These are phyloP conservation scores for Nannochloropsis salina DNA, from an alignment of 108 stramenopile species.

Conservation along the genomic window DNA sequence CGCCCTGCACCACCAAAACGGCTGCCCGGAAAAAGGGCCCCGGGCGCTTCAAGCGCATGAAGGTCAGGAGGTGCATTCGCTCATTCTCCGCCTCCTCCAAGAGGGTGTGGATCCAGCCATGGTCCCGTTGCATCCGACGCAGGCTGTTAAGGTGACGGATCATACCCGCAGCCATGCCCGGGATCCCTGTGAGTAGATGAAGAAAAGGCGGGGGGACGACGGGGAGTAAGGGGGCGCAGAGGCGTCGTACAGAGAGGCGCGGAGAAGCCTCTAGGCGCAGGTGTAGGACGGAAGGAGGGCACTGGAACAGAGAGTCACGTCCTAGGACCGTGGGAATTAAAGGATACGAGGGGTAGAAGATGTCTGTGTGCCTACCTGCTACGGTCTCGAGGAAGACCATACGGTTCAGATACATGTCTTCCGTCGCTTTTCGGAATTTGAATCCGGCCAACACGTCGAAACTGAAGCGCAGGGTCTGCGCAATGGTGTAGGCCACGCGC, in stretches of 20 bases:
- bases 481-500: conserved; percentile 25
- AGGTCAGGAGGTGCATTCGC: conserved; percentile 89
- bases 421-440: conserved; percentile 37
- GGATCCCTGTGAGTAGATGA: conserved; percentile 24
- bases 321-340: too few species aligned
- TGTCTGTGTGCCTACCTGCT: conserved; percentile 22
- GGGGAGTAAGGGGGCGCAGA: not conserved
- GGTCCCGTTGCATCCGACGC: conserved; percentile 73
- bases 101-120: conserved; percentile 86
- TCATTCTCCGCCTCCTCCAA: conserved; percentile 97
- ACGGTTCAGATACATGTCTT: conserved; percentile 48
- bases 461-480: conserved; percentile 25
- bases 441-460: conserved; percentile 51
- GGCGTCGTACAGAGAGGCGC: not conserved
- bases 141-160: conserved; percentile 76
- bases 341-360: too few species aligned
- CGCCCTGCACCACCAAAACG: not conserved
- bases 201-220: not conserved
- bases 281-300: not conserved
- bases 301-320: not conserved
- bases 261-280: not conserved
- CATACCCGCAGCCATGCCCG: conserved; percentile 46
- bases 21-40: not conserved
- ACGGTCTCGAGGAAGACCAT: conserved; percentile 50
- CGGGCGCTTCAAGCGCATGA: conserved; percentile 64